Conservation (phyloP, 805 yeast genomes). For the Isabelozyma rhagii region DNA sequence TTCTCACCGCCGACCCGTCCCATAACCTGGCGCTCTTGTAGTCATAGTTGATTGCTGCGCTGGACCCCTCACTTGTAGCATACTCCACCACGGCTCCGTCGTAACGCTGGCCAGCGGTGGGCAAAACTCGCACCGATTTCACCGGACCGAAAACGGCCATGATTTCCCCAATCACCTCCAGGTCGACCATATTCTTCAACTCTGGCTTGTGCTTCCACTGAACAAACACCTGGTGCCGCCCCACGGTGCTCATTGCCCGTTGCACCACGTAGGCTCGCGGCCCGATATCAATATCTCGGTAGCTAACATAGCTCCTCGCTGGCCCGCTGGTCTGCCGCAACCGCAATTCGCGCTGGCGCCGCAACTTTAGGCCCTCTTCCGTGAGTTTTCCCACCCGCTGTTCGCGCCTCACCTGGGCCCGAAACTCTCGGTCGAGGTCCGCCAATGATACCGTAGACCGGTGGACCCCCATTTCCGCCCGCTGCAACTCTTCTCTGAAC, state of each 20-base stretch:
- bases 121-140: constrained; percentile 4
- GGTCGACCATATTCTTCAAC: constrained; percentile 25
- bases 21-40: constrained; percentile 42
- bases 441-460: not conserved
- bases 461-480: constrained; percentile 5
- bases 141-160: constrained; percentile 48
- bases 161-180: constrained; percentile 30
- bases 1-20: constrained; percentile 44
- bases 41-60: constrained; percentile 39
- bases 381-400: constrained; percentile 12
- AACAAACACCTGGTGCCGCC: constrained; percentile 19
- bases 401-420: not conserved
- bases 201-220: constrained; percentile 47
- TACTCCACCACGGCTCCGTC: constrained; percentile 37
- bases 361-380: constrained; percentile 25
- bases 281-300: constrained; percentile 12
- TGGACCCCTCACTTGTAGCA: constrained; percentile 19
- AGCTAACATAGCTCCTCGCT: constrained; percentile 12
- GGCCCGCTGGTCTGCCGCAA: constrained; percentile 6
- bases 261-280: not conserved
- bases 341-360: constrained; percentile 21
- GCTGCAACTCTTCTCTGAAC: constrained; percentile 27
- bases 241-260: not conserved
- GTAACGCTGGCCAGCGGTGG: constrained; percentile 17
- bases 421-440: not conserved